Conservation (phyloP, 2,329 filamentous ascomycete species). For the Calonectria hawksworthii region DNA sequence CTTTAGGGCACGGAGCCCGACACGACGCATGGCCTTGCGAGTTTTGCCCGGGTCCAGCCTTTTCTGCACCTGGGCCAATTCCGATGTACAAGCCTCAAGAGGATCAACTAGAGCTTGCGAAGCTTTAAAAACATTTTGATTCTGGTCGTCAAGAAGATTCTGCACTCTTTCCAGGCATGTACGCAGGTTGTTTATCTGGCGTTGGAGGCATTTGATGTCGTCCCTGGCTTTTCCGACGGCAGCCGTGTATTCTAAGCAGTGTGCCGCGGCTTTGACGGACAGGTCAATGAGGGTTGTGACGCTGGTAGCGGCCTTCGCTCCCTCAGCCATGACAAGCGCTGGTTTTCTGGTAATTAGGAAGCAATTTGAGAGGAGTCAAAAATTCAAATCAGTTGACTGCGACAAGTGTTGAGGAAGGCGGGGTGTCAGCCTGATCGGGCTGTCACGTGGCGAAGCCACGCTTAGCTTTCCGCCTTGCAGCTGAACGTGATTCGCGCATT, state of each 20-base stretch:
- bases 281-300: constrained; percentile 15
- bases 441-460: too few relatives aligned
- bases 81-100: constrained; percentile 8
- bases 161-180: constrained; percentile 9
- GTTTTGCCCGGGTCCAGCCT: constrained; percentile 19
- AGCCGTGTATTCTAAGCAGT: constrained; percentile 10
- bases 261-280: not conserved
- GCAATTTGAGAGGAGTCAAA: too few relatives aligned
- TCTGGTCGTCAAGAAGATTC: constrained; percentile 7
- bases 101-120: constrained; percentile 21
- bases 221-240: constrained; percentile 14
- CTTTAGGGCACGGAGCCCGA: constrained; percentile 23
- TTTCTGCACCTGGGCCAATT: constrained; percentile 13
- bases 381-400: too few relatives aligned
- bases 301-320: not conserved
- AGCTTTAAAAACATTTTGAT: not conserved
- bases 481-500: too few relatives aligned
- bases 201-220: constrained; percentile 18
- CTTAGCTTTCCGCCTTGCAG: too few relatives aligned
- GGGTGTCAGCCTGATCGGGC: too few relatives aligned
- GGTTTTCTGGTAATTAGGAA: not conserved
- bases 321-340: constrained; percentile 5
- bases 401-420: too few relatives aligned
- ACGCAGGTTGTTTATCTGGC: not conserved
- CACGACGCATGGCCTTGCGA: constrained; percentile 15